A percentile compares a stretch with the other conserved stretches of the same genome.
Conservation (phyloP, 1,139 yeast species). For the Geotrichum reessii region DNA sequence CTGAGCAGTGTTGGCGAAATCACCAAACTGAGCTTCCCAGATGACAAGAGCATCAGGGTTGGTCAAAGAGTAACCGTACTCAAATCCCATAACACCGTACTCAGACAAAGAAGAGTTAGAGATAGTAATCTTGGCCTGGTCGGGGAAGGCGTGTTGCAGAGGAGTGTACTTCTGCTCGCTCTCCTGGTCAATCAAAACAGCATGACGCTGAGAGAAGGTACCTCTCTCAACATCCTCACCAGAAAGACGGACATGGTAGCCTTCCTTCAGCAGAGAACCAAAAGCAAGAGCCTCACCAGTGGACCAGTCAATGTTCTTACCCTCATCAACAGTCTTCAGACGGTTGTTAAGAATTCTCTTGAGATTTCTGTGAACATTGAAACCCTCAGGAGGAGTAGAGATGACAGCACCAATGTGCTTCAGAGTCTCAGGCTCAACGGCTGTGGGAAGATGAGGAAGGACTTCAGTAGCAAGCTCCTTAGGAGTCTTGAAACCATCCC, state of each 20-base stretch:
- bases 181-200: constrained; percentile 93
- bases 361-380: constrained; percentile 90
- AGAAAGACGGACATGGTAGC: constrained; percentile 92
- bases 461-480: constrained; percentile 94
- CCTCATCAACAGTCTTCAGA: constrained; percentile 78
- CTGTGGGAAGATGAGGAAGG: constrained; percentile 94
- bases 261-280: constrained; percentile 88
- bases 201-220: constrained; percentile 99
- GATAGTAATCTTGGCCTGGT: constrained; percentile 82
- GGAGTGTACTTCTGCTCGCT: constrained; percentile 82
- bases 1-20: constrained; percentile 98
- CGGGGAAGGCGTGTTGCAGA: constrained; percentile 62
- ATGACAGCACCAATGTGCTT: constrained; percentile 73
- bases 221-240: constrained; percentile 99
- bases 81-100: constrained; percentile 98
- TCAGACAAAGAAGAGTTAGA: constrained; percentile 97
- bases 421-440: constrained; percentile 65
- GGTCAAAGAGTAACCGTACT: constrained; percentile 96
- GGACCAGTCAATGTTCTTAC: constrained; percentile 97
- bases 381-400: constrained; percentile 78
- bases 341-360: constrained; percentile 89
- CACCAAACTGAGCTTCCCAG: constrained; percentile 99
- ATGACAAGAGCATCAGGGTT: constrained; percentile 94
- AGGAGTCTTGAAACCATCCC: constrained; percentile 99
- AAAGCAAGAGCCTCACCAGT: constrained; percentile 99